Evolutionary conservation across 257 asterid species (phyloP).

Genomic region (Solanum paucissectum): DNA sequence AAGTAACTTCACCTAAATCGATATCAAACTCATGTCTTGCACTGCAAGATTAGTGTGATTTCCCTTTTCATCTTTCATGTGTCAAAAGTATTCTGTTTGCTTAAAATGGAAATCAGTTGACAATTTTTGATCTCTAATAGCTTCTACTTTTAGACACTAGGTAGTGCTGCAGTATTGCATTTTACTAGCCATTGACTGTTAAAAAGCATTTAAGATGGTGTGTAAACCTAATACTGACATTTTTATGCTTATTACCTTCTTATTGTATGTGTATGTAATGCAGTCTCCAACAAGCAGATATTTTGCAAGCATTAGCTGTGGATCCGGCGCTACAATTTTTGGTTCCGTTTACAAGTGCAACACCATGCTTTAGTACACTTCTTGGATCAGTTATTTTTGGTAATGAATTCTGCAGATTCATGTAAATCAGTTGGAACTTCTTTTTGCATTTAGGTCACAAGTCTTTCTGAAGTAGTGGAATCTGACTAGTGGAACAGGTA

Average conservation of each 20-base stretch:
- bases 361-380: background rate
- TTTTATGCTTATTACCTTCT: background rate
- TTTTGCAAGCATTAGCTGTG: background rate
- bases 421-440: background rate
- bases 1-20: background rate
- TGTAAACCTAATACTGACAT: background rate
- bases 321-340: background rate
- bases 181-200: background rate
- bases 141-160: background rate
- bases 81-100: background rate
- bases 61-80: background rate
- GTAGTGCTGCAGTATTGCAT: background rate
- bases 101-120: background rate
- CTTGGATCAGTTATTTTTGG: background rate
- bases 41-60: background rate
- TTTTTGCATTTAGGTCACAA: background rate
- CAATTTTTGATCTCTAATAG: background rate
- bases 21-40: background rate
- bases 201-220: background rate
- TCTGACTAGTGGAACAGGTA: background rate
- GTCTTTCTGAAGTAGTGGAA: background rate
- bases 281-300: background rate
- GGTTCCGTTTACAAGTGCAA: background rate
- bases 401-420: background rate
- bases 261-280: background rate